phyloP scores from a whole-genome alignment of 1,284 basidiomycete species.

The Leccinum subatratum region DNA sequence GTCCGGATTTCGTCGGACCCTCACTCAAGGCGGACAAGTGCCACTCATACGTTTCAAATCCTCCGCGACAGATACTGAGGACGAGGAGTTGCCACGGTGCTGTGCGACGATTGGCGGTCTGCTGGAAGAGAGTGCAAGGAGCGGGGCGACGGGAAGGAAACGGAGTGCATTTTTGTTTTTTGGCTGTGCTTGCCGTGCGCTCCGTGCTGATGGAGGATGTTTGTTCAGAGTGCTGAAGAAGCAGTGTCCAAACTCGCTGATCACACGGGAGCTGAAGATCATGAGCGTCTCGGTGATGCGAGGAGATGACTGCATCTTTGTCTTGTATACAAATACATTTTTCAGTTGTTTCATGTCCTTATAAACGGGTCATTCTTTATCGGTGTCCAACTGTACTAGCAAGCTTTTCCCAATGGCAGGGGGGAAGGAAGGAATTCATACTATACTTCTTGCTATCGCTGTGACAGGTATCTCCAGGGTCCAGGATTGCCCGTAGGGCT shows the following conservation, averaged over 20 bases:
- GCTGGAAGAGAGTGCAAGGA: constrained; percentile 88
- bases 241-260: constrained; percentile 72
- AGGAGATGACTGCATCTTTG: constrained; percentile 8
- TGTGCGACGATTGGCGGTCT: constrained; percentile 82
- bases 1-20: constrained; percentile 82
- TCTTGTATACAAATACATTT: not conserved
- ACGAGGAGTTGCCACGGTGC: constrained; percentile 57
- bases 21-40: constrained; percentile 77
- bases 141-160: constrained; percentile 70
- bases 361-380: too few relatives aligned
- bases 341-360: too few relatives aligned
- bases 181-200: constrained; percentile 4
- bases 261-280: constrained; percentile 73
- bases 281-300: constrained; percentile 64
- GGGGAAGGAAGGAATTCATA: too few relatives aligned
- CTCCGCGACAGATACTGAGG: constrained; percentile 51
- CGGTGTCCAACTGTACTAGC: too few relatives aligned
- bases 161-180: constrained; percentile 66
- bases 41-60: constrained; percentile 76
- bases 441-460: too few relatives aligned
- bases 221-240: constrained; percentile 58
- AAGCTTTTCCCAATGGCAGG: not conserved
- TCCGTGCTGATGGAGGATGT: constrained; percentile 8
- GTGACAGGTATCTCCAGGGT: too few relatives aligned
- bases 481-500: too few relatives aligned